phyloP scores from a whole-genome alignment of 148 eudicot species.

The Agrostemma githago region DNA sequence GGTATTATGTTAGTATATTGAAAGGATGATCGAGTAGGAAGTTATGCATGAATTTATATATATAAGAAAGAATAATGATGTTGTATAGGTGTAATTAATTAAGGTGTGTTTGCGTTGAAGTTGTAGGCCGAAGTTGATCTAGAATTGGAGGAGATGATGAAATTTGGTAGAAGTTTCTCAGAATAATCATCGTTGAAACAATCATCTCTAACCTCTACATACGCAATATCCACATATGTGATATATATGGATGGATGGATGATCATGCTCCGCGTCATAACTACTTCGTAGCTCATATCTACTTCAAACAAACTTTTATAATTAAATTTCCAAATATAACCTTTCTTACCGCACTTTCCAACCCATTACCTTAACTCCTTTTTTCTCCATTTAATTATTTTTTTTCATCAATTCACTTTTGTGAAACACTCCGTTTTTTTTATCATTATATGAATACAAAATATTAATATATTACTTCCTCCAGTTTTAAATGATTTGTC shows the following conservation, averaged over 20 bases:
- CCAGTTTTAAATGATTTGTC: background rate
- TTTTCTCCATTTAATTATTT: no score
- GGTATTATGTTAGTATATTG: background rate
- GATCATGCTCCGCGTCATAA: background rate
- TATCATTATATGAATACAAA: no score
- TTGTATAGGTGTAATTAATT: background rate
- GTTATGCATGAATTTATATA: conserved; percentile 7
- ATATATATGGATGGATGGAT: background rate
- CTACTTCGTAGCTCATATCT: no score
- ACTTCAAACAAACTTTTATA: background rate
- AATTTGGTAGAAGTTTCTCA: conserved; percentile 15
- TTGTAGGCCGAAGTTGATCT: conserved; percentile 6
- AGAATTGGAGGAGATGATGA: background rate
- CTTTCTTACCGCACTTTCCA: no score
- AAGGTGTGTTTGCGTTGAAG: background rate
- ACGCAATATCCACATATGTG: background rate
- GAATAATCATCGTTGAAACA: conserved; percentile 8
- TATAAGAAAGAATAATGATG: background rate
- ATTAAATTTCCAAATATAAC: background rate
- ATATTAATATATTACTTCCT: no score
- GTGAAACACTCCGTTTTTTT: no score
- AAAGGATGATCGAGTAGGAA: background rate
- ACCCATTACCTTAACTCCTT: no score
- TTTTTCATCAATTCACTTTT: no score
- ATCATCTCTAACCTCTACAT: background rate